A percentile compares a stretch with the other conserved stretches of the same genome.
Conservation (phyloP, 495 filamentous ascomycete genomes). For the Lasiosphaeria hispida region DNA sequence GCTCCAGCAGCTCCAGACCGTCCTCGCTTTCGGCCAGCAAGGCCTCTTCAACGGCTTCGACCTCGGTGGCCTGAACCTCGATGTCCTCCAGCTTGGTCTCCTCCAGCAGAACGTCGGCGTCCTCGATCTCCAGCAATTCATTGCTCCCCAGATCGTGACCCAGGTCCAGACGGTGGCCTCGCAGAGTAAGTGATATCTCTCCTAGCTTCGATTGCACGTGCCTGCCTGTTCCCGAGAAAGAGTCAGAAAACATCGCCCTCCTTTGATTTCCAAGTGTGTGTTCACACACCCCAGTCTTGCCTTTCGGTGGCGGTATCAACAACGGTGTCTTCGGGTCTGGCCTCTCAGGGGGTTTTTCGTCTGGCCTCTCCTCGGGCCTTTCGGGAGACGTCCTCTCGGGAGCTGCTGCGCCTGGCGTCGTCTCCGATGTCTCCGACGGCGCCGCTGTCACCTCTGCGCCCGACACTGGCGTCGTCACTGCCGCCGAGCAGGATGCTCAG, state of each 20-base stretch:
- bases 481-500: conserved; percentile 29
- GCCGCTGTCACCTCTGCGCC: neutral
- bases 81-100: conserved; percentile 41
- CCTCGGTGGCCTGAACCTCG: conserved; percentile 37
- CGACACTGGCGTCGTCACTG: conserved; percentile 25
- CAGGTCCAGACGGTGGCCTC: conserved; percentile 40
- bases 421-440: conserved; percentile 1
- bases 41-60: conserved; percentile 47
- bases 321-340: neutral
- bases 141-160: conserved; percentile 32
- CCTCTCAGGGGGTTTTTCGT: neutral
- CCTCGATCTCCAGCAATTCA: conserved; percentile 39
- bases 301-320: neutral
- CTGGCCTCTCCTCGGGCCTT: conserved; percentile 3
- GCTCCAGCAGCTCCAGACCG: conserved; percentile 43
- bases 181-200: conserved; percentile 25
- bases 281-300: conserved; percentile 21
- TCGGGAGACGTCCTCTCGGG: neutral
- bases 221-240: neutral
- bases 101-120: conserved; percentile 34
- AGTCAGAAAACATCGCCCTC: neutral
- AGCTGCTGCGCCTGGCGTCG: neutral
- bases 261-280: conserved; percentile 13
- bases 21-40: conserved; percentile 41
- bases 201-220: neutral